Conservation (phyloP, 2,329 filamentous ascomycete species). For the Penicillium sp. region DNA sequence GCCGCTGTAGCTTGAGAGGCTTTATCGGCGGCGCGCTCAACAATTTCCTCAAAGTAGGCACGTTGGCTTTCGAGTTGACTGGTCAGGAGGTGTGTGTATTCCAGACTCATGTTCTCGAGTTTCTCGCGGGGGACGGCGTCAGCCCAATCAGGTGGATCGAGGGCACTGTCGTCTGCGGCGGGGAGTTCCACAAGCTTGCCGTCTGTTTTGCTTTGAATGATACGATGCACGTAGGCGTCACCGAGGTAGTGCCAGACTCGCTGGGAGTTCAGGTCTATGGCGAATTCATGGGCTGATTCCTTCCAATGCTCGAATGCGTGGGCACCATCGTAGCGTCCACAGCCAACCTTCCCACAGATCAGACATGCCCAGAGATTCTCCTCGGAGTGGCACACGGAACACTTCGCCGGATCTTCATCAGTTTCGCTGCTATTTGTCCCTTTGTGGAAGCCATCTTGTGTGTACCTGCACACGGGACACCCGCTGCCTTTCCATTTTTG, state of each 20-base stretch:
- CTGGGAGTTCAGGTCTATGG: constrained; percentile 88
- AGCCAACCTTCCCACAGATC: constrained; percentile 89
- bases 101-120: constrained; percentile 77
- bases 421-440: constrained; percentile 53
- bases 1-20: constrained; percentile 70
- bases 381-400: constrained; percentile 75
- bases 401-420: constrained; percentile 61
- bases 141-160: constrained; percentile 44
- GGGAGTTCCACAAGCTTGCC: constrained; percentile 92
- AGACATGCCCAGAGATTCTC: constrained; percentile 93
- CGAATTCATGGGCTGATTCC: constrained; percentile 83
- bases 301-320: constrained; percentile 95
- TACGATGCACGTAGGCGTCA: constrained; percentile 91
- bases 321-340: constrained; percentile 89
- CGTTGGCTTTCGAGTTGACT: constrained; percentile 92
- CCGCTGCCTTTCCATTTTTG: constrained; percentile 95
- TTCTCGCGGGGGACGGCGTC: constrained; percentile 58
- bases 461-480: constrained; percentile 93
- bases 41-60: constrained; percentile 89
- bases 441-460: constrained; percentile 59
- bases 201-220: constrained; percentile 91
- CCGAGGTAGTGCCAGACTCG: constrained; percentile 98
- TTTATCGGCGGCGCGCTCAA: constrained; percentile 87
- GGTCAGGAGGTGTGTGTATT: constrained; percentile 92
- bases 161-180: constrained; percentile 50